Conservation (phyloP, 306 rosid species). For the Ormosia emarginata region DNA sequence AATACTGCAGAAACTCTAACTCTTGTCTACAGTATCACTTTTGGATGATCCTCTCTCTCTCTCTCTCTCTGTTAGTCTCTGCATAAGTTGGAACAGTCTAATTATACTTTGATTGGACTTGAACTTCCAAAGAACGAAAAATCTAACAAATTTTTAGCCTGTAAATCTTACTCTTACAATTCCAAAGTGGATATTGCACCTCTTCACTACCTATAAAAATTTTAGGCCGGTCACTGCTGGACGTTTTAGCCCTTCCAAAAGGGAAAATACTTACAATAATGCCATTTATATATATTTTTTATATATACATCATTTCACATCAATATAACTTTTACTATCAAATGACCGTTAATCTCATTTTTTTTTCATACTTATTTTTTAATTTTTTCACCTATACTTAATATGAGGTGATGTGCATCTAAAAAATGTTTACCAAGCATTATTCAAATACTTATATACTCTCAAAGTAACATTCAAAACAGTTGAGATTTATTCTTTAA, state of each 20-base stretch:
- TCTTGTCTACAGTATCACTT: background rate
- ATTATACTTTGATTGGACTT: background rate
- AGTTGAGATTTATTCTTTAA: background rate
- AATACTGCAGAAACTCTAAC: background rate
- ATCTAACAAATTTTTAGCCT: background rate
- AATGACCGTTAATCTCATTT: background rate
- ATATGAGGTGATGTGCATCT: background rate
- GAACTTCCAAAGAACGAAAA: background rate
- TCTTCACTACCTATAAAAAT: background rate
- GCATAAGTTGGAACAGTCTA: background rate
- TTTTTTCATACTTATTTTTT: too few relatives aligned
- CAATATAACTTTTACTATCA: too few relatives aligned
- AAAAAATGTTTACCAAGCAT: too few relatives aligned
- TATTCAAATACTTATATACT: background rate
- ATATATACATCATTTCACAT: too few relatives aligned
- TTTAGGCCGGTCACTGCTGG: constrained; percentile 9
- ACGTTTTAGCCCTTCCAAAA: constrained; percentile 26
- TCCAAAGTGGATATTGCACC: constrained; percentile 22
- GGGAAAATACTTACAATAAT: background rate
- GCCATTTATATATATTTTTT: background rate
- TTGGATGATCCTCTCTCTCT: background rate
- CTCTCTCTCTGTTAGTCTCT: background rate
- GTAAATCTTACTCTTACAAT: constrained; percentile 34
- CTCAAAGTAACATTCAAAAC: background rate
- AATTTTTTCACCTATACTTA: background rate